Evolutionary conservation across 2,329 filamentous ascomycete species (phyloP).

Genomic region (Leptographium radiaticola): DNA sequence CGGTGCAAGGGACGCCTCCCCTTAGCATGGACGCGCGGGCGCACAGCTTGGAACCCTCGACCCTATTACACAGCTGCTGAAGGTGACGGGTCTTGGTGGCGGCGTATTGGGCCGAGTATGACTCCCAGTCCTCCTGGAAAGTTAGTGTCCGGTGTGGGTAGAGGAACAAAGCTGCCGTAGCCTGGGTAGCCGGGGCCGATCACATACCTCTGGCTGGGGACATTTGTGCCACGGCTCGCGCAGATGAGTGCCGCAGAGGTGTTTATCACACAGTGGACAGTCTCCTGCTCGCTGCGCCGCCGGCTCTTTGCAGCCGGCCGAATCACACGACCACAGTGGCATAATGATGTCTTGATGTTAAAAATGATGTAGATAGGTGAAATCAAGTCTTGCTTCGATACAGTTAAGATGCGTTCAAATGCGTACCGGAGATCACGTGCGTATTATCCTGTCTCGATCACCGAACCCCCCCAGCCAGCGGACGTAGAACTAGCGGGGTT

Average conservation of each 20-base stretch:
- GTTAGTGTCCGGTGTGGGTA: background rate
- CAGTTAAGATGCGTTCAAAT: no score
- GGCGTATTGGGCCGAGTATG: background rate
- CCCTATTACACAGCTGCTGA: background rate
- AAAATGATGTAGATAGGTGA: no score
- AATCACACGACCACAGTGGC: background rate
- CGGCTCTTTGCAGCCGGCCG: background rate
- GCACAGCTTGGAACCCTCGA: no score
- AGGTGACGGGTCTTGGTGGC: background rate
- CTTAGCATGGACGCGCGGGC: no score
- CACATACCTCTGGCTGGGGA: background rate
- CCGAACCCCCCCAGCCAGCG: no score
- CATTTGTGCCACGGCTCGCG: background rate
- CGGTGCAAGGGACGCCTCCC: no score
- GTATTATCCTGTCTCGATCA: no score
- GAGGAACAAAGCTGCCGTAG: no score
- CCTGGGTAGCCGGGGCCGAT: background rate
- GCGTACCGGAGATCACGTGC: no score
- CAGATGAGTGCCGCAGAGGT: background rate
- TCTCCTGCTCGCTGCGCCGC: background rate
- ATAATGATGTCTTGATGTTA: no score
- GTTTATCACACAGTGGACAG: background rate
- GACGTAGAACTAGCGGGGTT: no score
- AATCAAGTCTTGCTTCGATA: no score
- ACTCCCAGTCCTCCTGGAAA: background rate